These are phyloP conservation scores for Dictyostelium capitatum DNA, from an alignment of 78 protist species.

Conservation along the genomic window DNA sequence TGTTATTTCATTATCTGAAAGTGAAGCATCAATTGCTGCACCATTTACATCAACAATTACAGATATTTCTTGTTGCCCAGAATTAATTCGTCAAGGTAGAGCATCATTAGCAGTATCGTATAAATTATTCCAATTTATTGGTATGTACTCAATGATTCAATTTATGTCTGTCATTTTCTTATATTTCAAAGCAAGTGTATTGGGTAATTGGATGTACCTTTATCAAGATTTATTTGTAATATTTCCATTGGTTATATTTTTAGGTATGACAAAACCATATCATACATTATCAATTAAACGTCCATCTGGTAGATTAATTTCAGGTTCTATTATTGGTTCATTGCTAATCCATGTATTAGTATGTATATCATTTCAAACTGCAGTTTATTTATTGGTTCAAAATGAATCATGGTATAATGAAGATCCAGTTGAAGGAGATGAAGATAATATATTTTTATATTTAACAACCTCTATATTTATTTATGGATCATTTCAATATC, in stretches of 20 bases:
- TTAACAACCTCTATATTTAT: slow-evolving; percentile 26
- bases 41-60: slow-evolving; percentile 97
- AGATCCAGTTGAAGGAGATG: background rate
- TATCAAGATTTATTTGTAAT: slow-evolving; percentile 85
- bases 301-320: slow-evolving; percentile 79
- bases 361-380: background rate
- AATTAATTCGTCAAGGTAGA: slow-evolving; percentile 90
- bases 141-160: slow-evolving; percentile 97
- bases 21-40: slow-evolving; percentile 98
- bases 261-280: slow-evolving; percentile 86
- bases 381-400: slow-evolving; percentile 22
- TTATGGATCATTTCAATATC: slow-evolving; percentile 63
- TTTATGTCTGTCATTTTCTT: slow-evolving; percentile 82
- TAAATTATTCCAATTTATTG: slow-evolving; percentile 97
- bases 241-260: slow-evolving; percentile 85
- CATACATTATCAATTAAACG: slow-evolving; percentile 24
- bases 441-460: slow-evolving; percentile 7
- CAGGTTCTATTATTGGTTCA: slow-evolving; percentile 67
- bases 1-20: slow-evolving; percentile 92
- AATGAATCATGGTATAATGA: slow-evolving; percentile 39
- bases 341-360: slow-evolving; percentile 59
- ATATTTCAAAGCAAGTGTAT: slow-evolving; percentile 64
- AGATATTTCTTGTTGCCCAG: slow-evolving; percentile 61
- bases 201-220: slow-evolving; percentile 84
- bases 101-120: slow-evolving; percentile 96